These are phyloP conservation scores for Quercus gilva DNA, from an alignment of 306 rosid genomes.

Conservation along the genomic window DNA sequence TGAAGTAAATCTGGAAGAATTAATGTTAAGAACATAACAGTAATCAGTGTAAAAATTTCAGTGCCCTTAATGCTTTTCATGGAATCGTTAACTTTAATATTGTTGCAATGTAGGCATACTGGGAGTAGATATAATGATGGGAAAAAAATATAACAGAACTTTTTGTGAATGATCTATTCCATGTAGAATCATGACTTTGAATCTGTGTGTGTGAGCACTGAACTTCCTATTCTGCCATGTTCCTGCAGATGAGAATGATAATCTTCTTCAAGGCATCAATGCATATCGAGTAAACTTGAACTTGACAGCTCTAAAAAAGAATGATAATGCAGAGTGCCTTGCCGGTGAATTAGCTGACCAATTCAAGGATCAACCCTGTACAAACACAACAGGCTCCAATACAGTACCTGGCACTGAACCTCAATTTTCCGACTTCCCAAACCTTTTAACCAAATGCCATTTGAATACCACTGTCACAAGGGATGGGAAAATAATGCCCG, in stretches of 20 bases:
- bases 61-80: not conserved
- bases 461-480: conserved; percentile 71
- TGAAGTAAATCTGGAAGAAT: not conserved
- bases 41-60: not conserved
- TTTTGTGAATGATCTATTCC: not conserved
- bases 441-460: conserved; percentile 61
- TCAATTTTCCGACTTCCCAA: conserved; percentile 63
- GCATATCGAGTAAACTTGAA: conserved; percentile 54
- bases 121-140: not conserved
- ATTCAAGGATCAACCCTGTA: conserved; percentile 75
- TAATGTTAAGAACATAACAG: not conserved
- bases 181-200: not conserved
- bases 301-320: conserved; percentile 53
- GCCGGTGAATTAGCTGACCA: conserved; percentile 77
- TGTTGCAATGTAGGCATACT: not conserved
- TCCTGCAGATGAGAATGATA: conserved; percentile 60
- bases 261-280: conserved; percentile 71
- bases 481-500: conserved; percentile 73
- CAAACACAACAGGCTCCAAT: conserved; percentile 88
- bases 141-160: not conserved
- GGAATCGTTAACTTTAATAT: not conserved
- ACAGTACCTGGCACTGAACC: conserved; percentile 90
- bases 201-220: conserved; percentile 10
- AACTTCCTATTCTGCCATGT: conserved; percentile 7
- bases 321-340: conserved; percentile 71